Evolutionary conservation across 768 basidiomycete genomes (phyloP).

Genomic region (Gloeophyllum trabeum): DNA sequence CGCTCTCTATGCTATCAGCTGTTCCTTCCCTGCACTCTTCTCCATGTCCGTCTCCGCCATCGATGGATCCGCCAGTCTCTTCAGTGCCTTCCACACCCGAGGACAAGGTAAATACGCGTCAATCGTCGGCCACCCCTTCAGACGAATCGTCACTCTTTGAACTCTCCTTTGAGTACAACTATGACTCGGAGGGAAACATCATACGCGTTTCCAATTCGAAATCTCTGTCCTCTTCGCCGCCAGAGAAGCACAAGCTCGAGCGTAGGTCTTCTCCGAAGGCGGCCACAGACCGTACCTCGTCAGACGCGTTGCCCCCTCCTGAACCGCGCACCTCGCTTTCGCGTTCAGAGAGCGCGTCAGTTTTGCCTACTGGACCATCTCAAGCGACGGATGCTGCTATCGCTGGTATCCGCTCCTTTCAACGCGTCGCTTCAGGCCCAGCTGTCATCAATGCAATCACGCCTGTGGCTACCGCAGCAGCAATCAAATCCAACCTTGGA

Average conservation of each 20-base stretch:
- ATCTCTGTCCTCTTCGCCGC: constrained; percentile 27
- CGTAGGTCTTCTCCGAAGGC: constrained; percentile 3
- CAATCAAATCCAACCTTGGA: constrained; percentile 14
- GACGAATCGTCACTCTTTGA: constrained; percentile 54
- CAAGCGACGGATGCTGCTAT: neutral
- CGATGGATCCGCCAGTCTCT: no score
- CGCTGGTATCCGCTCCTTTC: constrained; percentile 36
- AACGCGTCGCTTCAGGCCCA: constrained; percentile 58
- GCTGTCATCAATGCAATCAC: constrained; percentile 12
- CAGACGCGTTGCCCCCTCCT: neutral
- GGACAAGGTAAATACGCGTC: constrained; percentile 7
- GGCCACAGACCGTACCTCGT: neutral
- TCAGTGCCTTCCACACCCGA: no score
- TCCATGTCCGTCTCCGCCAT: no score
- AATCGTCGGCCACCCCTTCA: constrained; percentile 26
- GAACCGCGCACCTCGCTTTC: neutral
- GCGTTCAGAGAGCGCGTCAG: constrained; percentile 5
- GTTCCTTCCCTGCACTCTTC: no score
- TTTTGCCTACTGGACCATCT: neutral
- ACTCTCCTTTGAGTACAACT: constrained; percentile 56
- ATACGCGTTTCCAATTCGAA: constrained; percentile 48
- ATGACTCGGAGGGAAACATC: constrained; percentile 41
- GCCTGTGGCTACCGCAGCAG: constrained; percentile 19
- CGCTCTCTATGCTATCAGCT: no score
- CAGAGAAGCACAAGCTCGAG: constrained; percentile 14